These are phyloP conservation scores for Leishmania guyanensis DNA, from an alignment of 208 protist genomes.

Conservation along the genomic window DNA sequence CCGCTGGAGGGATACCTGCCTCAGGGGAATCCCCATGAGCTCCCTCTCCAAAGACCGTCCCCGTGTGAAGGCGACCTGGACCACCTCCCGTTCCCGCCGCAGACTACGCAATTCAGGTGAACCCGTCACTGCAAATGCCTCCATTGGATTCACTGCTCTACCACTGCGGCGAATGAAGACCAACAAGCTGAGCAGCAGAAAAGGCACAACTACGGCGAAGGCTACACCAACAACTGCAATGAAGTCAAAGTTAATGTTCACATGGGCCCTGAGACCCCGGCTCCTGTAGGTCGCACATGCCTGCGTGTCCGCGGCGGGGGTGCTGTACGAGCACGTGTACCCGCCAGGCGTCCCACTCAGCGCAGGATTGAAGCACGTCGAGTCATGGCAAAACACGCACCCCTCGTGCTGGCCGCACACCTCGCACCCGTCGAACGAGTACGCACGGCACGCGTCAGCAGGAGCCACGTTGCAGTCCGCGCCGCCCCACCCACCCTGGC, in stretches of 20 bases:
- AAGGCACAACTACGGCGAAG: background rate
- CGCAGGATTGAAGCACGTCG: slow-evolving; percentile 39
- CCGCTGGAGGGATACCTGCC: slow-evolving; percentile 21
- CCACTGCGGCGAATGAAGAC: background rate
- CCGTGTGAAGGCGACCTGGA: slow-evolving; percentile 8
- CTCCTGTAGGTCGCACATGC: slow-evolving; percentile 18
- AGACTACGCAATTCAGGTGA: background rate
- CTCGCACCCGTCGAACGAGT: slow-evolving; percentile 42
- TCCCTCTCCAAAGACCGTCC: background rate
- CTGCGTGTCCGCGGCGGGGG: slow-evolving; percentile 20
- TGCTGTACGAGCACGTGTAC: slow-evolving; percentile 42
- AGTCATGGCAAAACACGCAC: slow-evolving; percentile 53
- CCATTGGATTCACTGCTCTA: background rate
- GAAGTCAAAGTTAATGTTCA: background rate
- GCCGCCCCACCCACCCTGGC: slow-evolving; percentile 28
- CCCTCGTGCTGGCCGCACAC: slow-evolving; percentile 29
- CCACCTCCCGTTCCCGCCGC: slow-evolving; percentile 9
- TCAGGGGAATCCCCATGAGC: slow-evolving; percentile 21
- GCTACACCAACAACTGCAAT: background rate
- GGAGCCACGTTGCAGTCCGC: slow-evolving; percentile 20
- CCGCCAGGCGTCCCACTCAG: slow-evolving; percentile 27
- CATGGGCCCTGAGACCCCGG: background rate
- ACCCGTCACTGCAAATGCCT: background rate
- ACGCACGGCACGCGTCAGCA: slow-evolving; percentile 36
- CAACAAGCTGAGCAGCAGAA: background rate